Evolutionary conservation across 371 early-diverging fungal genomes (phyloP), one percentile per base, ranked within the genome.

Genomic region (Polyrhizophydium stewartii): DNA sequence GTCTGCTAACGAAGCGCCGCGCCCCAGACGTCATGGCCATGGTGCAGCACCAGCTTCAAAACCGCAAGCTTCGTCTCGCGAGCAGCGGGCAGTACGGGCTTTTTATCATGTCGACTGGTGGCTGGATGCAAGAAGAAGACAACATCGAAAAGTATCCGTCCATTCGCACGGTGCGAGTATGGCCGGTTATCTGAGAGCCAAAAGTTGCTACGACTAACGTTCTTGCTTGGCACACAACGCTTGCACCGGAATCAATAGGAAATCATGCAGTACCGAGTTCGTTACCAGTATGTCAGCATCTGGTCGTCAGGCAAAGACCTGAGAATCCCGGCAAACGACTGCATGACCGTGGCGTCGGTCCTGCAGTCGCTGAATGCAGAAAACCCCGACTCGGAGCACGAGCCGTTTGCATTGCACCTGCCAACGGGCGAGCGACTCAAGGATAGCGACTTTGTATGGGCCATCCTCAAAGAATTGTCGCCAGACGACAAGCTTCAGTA

Each of bases 1-100:
- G n/a, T n/a, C n/a, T n/a, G n/a, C n/a, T n/a, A n/a, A n/a, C n/a
- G n/a, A n/a, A n/a, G n/a, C n/a, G n/a, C n/a, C n/a, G n/a, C n/a
- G n/a, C n/a, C n/a, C n/a, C n/a, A 56, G 63, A 64, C 53, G 52
- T 73, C 24, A 43, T 63, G 12, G 41, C 73, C 21, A 63, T 67
- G 61, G 53, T 68, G 12, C 50, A 56, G 17, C 62, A 65, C 43
- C 60, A 62, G 46, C 57, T 70, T 27, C 17, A 53, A 2, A 50
- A 69, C 57, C 60, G 65, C 27, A 53, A 67, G 27, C 55, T 70
- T 9, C 24, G 19, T 1, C 56, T 66, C 19, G 30, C 32, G 24
- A 27, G 37, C 28, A 45, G 47, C n/a, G 60, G 58, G 6, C 57
- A 49, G 16, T 73, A 73, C 45, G 67, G 62, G 7, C 41, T 73